These are phyloP conservation scores for Monosporascus sp. DNA, from an alignment of 2,329 filamentous ascomycete species.

Conservation along the genomic window DNA sequence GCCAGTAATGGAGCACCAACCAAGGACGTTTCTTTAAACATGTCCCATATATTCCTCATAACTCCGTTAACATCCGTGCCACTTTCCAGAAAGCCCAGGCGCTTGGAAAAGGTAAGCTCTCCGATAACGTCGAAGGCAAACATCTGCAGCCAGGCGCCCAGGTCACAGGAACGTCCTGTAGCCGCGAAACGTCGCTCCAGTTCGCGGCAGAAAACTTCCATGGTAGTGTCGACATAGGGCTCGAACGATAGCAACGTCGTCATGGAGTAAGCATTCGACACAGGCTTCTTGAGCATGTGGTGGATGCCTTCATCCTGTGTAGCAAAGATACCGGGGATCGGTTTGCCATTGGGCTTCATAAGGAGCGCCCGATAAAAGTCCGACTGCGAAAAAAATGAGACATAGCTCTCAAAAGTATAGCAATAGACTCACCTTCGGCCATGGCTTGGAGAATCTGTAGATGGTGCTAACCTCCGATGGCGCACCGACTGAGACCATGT, in stretches of 20 bases:
- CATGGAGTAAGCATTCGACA: conserved; percentile 18
- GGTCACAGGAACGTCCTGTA: background rate
- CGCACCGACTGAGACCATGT: conserved; percentile 2
- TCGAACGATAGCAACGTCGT: conserved; percentile 18
- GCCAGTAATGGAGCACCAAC: background rate
- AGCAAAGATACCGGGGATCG: conserved; percentile 16
- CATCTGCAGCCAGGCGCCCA: conserved; percentile 10
- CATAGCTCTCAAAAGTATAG: background rate
- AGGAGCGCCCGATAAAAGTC: conserved; percentile 17
- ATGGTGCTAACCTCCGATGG: conserved; percentile 4
- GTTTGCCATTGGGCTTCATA: conserved; percentile 11
- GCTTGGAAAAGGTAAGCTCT: conserved; percentile 19
- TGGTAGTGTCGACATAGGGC: conserved; percentile 15
- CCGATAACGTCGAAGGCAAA: conserved; percentile 25
- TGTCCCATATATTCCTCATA: conserved; percentile 13
- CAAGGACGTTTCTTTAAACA: conserved; percentile 4
- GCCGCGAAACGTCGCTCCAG: conserved; percentile 1
- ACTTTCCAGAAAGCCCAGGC: conserved; percentile 21
- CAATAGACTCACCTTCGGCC: background rate
- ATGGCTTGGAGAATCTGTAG: conserved; percentile 2
- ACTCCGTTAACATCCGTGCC: conserved; percentile 18
- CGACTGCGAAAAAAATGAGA: conserved; percentile 3
- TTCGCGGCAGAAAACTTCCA: conserved; percentile 11
- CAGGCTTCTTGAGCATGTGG: conserved; percentile 11
- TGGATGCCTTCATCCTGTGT: conserved; percentile 17